Evolutionary conservation across 441 rosid genomes (phyloP), one percentile per base, ranked within the genome.

Genomic region (Jatropha multifida): DNA sequence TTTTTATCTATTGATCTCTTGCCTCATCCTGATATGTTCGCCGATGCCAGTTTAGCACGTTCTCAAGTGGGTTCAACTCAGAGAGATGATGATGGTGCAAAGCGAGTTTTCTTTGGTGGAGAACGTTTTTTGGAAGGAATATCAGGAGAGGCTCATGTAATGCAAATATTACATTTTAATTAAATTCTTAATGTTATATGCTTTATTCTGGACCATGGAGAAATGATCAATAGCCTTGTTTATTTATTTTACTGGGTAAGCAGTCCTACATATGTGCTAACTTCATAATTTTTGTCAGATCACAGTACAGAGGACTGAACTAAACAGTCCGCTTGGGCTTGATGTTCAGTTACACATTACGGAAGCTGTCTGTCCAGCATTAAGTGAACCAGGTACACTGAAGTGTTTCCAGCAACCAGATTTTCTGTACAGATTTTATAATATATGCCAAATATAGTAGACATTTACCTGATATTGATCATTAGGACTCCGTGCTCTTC

Each of bases 21-120:
- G 85, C 99, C 99, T 72, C 98, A 92, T 88, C 99, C 99, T 81
- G 99, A 96, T 85, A 96, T 96, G 99, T 96, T 96, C 81, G 76
- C 90, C 66, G 99, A 96, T 71, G 93, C 93, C 79, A 95, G 84
- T 85, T 80, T 95, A 83, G 97, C 93, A 61, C 84, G 90, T 44
- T 77, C 88, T 66, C 85, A 88, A 74, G 93, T 87, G 80, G 88
- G 81, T 69, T 85, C 80, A 63, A 77, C 89, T 77, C 88, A 85
- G 59, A 96, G 97, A 86, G 99, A 91, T 79, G 94, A 94, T 83
- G 99, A 96, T 87, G 99, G 99, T 66, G 99, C 98, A 68, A 96
- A 96, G 84, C 86, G 98, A 76, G 97, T 83, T 74, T 96, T 96
- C 92, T 96, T 96, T 89, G 99, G 99, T 41, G 99, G 99, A 80